Evolutionary conservation across 768 basidiomycete species (phyloP), one percentile per base, ranked within the genome.

Genomic region (Leccinum subgranulosum): DNA sequence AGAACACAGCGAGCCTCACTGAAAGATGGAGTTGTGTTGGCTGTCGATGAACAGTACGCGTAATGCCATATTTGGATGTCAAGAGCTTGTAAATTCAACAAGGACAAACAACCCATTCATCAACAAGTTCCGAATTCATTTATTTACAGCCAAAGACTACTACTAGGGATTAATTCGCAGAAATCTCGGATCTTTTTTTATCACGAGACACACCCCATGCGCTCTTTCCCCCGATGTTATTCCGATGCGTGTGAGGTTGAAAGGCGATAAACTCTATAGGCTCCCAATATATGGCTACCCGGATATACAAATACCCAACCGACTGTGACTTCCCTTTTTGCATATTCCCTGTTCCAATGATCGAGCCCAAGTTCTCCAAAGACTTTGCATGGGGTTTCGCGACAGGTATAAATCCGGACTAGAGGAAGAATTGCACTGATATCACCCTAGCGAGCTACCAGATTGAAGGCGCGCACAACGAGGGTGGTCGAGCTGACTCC

Each of bases 381-480:
- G 53, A 50, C 9, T 58, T 55, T 23, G 29, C 19, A 31, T 58
- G 48, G 56, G 50, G 50, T 36, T 54, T 58, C 36, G 57, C 57
- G 4, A 58, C 57, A 50, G 49, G 57, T 54, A 39, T 10, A 0
- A 8, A 4, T 17, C 0, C 0, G 29, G 15, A 31, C 19, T 14
- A 28, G 27, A 12, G 15, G 25, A 21, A 46, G 43, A 34, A 47
- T 33, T 33, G 14, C 19, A 19, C n/a, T 45, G 1, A 54, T 3
- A 45, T 25, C 10, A 12, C 39, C 9, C 9, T 10, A 82, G 90
- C 89, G 29, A 76, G 81, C 58, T 90, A 89, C 71, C 90, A 92
- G 75, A 85, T 89, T 57, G 89, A 92, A 70, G 90, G 88, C 43
- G 85, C 87, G 1, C 74, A 79, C 33, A 71, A 80, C 53, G 77